Conservation (phyloP, 148 eudicot genomes). For the Vaccinium myrtillus region DNA sequence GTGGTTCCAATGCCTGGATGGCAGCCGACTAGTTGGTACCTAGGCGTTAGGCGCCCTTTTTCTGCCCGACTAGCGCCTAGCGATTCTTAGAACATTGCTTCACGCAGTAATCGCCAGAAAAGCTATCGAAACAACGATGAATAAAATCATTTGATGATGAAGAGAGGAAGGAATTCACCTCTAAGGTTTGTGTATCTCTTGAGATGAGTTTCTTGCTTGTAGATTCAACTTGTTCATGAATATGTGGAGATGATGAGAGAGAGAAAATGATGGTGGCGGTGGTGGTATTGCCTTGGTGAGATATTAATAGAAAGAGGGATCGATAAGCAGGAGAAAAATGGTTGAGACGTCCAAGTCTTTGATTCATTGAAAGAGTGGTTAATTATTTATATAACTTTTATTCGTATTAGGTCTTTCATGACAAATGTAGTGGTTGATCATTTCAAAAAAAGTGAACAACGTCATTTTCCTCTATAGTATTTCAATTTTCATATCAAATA, state of each 20-base stretch:
- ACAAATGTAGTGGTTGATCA: slow-evolving; percentile 37
- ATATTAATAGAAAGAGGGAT: background rate
- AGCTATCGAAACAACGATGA: background rate
- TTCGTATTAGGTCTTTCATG: slow-evolving; percentile 12
- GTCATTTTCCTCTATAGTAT: slow-evolving; percentile 15
- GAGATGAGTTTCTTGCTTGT: background rate
- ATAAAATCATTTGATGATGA: background rate
- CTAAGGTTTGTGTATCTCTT: background rate
- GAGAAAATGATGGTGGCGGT: background rate
- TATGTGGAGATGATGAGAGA: background rate
- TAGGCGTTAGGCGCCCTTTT: too few species aligned
- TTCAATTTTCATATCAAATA: background rate
- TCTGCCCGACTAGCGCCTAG: too few species aligned
- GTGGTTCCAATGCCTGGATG: too few species aligned
- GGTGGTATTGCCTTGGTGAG: background rate
- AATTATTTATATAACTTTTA: background rate
- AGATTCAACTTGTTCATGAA: background rate
- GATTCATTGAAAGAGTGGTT: slow-evolving; percentile 9
- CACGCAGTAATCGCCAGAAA: background rate
- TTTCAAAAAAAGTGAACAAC: slow-evolving; percentile 4
- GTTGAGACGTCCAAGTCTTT: slow-evolving; percentile 27
- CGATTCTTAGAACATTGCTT: background rate
- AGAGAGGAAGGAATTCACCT: slow-evolving; percentile 5
- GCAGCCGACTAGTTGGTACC: too few species aligned
- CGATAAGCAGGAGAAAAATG: slow-evolving; percentile 14